These are phyloP conservation scores for Kalanchoe fedtschenkoi DNA, from an alignment of 164 flowering plant genomes.

Conservation along the genomic window DNA sequence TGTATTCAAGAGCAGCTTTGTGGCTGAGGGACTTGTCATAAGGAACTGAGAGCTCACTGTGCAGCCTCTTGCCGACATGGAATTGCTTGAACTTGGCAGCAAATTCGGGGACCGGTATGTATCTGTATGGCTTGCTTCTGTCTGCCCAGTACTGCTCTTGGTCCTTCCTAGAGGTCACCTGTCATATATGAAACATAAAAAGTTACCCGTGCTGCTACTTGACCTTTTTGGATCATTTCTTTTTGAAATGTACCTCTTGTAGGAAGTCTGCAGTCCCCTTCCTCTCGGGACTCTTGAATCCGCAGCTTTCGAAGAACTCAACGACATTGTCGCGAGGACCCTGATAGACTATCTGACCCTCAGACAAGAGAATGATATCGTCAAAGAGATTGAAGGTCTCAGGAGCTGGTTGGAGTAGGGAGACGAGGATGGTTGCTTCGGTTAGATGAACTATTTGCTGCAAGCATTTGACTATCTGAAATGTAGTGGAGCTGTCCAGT, in stretches of 20 bases:
- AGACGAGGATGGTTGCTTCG: slow-evolving; percentile 75
- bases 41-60: slow-evolving; percentile 62
- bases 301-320: slow-evolving; percentile 74
- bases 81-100: slow-evolving; percentile 56
- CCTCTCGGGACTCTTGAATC: slow-evolving; percentile 79
- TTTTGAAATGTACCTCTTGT: slow-evolving; percentile 57
- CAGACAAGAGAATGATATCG: slow-evolving; percentile 75
- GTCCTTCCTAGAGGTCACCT: slow-evolving; percentile 91
- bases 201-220: neutral
- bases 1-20: slow-evolving; percentile 65
- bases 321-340: slow-evolving; percentile 77
- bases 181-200: neutral
- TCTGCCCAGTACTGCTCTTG: slow-evolving; percentile 92
- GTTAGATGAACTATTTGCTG: slow-evolving; percentile 85
- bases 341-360: slow-evolving; percentile 82
- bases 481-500: slow-evolving; percentile 95
- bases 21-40: slow-evolving; percentile 50
- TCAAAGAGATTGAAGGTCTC: slow-evolving; percentile 93
- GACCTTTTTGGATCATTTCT: neutral
- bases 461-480: slow-evolving; percentile 86
- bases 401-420: slow-evolving; percentile 94
- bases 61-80: slow-evolving; percentile 57
- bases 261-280: slow-evolving; percentile 93
- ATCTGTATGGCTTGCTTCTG: slow-evolving; percentile 52
- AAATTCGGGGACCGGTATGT: slow-evolving; percentile 64